phyloP scores from a whole-genome alignment of 192 early-diverging fungal species.

The Physocladia obscura region DNA sequence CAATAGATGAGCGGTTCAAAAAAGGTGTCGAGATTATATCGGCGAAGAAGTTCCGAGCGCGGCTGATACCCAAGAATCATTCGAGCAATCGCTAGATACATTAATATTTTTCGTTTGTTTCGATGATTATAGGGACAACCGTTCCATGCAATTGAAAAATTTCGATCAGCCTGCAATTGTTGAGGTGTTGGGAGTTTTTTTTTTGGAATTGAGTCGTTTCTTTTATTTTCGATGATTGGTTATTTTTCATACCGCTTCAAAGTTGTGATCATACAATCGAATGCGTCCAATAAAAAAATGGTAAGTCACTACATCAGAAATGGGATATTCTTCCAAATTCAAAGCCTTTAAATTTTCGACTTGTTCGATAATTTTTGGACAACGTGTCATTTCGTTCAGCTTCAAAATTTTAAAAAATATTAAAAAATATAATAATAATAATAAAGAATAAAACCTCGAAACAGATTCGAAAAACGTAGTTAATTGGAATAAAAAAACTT shows the following conservation, averaged over 20 bases:
- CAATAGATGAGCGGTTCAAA: not conserved
- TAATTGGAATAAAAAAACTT: slow-evolving; percentile 21
- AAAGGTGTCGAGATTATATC: slow-evolving; percentile 1
- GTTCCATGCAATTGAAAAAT: slow-evolving; percentile 9
- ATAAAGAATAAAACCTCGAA: not conserved
- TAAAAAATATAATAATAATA: not conserved
- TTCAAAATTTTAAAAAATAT: not conserved
- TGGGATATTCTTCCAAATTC: not conserved
- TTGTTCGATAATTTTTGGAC: slow-evolving; percentile 32
- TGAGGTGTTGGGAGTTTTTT: not conserved
- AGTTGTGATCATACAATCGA: slow-evolving; percentile 14
- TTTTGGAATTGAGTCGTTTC: not conserved
- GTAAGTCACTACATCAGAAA: slow-evolving; percentile 8
- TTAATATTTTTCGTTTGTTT: slow-evolving; percentile 5
- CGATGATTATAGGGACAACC: not conserved
- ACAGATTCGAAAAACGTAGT: slow-evolving; percentile 8
- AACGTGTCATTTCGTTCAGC: slow-evolving; percentile 24
- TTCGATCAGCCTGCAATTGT: slow-evolving; percentile 1
- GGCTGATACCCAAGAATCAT: slow-evolving; percentile 19
- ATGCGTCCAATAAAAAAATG: slow-evolving; percentile 13
- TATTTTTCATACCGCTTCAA: slow-evolving; percentile 10
- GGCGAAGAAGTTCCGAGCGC: not conserved
- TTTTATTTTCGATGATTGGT: too few relatives aligned
- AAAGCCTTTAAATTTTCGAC: not conserved
- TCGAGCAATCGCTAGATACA: slow-evolving; percentile 11